Evolutionary conservation across 768 basidiomycete species (phyloP).

Genomic region (Leccinum variicolor): DNA sequence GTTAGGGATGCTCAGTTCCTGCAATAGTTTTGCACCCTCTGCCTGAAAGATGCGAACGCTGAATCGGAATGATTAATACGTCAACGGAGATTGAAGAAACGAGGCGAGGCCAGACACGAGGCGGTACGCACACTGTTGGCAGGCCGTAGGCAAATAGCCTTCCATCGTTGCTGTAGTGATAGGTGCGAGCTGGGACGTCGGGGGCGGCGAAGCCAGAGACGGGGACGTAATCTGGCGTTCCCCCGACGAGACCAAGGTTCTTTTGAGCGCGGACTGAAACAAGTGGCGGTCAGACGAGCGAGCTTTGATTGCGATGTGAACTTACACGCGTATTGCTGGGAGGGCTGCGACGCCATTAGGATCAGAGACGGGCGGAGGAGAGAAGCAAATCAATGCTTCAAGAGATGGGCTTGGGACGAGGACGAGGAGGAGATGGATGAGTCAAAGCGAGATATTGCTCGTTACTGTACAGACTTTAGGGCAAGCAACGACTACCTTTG

Average conservation of each 20-base stretch:
- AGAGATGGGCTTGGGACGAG: slow-evolving; percentile 3
- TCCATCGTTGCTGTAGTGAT: slow-evolving; percentile 83
- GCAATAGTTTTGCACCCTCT: slow-evolving; percentile 67
- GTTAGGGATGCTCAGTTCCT: slow-evolving; percentile 70
- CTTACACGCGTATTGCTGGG: slow-evolving; percentile 86
- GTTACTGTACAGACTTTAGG: slow-evolving; percentile 15
- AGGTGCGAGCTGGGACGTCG: slow-evolving; percentile 70
- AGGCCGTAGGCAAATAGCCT: slow-evolving; percentile 83
- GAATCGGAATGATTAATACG: slow-evolving; percentile 1
- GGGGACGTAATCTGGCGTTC: slow-evolving; percentile 70
- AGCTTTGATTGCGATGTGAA: slow-evolving; percentile 16
- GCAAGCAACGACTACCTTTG: slow-evolving; percentile 6
- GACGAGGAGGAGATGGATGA: slow-evolving; percentile 20
- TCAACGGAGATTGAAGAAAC: slow-evolving; percentile 9
- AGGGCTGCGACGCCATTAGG: slow-evolving; percentile 62
- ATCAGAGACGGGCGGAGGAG: slow-evolving; percentile 32
- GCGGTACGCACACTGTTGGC: slow-evolving; percentile 58
- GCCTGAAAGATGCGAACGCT: slow-evolving; percentile 80
- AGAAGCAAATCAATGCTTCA: slow-evolving; percentile 88
- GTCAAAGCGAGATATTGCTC: slow-evolving; percentile 15
- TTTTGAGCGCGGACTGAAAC: slow-evolving; percentile 85
- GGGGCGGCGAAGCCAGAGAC: slow-evolving; percentile 63
- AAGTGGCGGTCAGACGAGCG: slow-evolving; percentile 16
- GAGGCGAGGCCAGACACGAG: slow-evolving; percentile 12
- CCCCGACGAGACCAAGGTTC: slow-evolving; percentile 80